A percentile compares a stretch with the other conserved stretches of the same genome.
phyloP scores from a whole-genome alignment of 768 basidiomycete genomes.

The Exidia glandulosa region DNA sequence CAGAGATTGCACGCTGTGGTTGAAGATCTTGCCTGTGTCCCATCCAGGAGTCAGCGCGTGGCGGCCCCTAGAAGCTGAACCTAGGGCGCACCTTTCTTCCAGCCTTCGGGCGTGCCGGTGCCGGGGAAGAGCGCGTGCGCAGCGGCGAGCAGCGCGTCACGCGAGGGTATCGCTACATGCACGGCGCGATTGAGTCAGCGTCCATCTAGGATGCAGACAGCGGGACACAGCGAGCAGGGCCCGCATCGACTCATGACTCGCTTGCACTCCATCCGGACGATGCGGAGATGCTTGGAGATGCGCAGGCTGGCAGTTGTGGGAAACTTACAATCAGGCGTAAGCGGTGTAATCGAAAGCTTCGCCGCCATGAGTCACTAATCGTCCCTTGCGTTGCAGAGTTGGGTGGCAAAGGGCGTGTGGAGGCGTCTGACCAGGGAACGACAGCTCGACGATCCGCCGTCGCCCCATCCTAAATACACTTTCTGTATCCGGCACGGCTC shows the following conservation, averaged over 20 bases:
- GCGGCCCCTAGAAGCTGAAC: too few species aligned
- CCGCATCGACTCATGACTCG: too few species aligned
- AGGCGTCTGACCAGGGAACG: too few species aligned
- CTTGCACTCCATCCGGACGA: too few species aligned
- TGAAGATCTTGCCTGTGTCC: not conserved
- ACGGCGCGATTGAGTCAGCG: not conserved
- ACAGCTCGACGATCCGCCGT: too few species aligned
- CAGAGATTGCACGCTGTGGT: not conserved
- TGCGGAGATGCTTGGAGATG: too few species aligned
- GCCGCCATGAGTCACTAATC: not conserved
- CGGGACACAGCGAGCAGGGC: too few species aligned
- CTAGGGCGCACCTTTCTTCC: too few species aligned
- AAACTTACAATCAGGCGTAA: not conserved
- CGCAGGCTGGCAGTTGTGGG: not conserved
- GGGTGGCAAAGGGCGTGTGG: not conserved
- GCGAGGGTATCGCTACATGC: not conserved
- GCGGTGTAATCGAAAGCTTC: not conserved
- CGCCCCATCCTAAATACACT: too few species aligned
- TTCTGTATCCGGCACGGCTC: too few species aligned
- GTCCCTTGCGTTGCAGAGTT: not conserved
- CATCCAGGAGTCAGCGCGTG: too few species aligned
- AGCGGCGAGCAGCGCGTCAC: not conserved
- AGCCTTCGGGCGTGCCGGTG: not conserved
- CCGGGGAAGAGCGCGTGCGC: not conserved
- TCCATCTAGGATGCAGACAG: not conserved